phyloP scores from a whole-genome alignment of 1,284 basidiomycete species.

The Puccinia polysora region DNA sequence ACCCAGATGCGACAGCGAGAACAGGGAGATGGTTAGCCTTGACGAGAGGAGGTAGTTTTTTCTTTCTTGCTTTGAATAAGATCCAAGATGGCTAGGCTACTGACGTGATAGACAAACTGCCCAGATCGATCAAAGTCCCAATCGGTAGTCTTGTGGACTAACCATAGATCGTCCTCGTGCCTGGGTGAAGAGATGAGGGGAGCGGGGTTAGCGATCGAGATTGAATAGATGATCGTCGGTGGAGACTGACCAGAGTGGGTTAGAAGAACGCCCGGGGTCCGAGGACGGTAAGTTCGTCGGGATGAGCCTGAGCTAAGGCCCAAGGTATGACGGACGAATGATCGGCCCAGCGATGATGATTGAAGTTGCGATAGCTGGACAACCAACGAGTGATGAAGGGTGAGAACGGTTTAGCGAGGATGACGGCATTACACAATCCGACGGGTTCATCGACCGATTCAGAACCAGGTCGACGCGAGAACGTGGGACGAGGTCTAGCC shows the following conservation, averaged over 20 bases:
- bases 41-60: not conserved
- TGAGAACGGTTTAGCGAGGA: slow-evolving; percentile 54
- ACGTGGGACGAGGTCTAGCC: slow-evolving; percentile 46
- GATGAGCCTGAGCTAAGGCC: slow-evolving; percentile 54
- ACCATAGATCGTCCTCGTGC: slow-evolving; percentile 40
- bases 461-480: slow-evolving; percentile 42
- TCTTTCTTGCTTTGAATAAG: not conserved
- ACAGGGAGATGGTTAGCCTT: too few relatives aligned
- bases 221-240: not conserved
- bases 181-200: not conserved
- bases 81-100: not conserved
- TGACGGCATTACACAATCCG: slow-evolving; percentile 57
- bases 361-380: slow-evolving; percentile 54
- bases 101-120: slow-evolving; percentile 34
- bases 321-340: slow-evolving; percentile 54
- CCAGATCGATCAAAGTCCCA: slow-evolving; percentile 38
- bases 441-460: slow-evolving; percentile 50
- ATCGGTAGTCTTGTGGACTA: slow-evolving; percentile 28
- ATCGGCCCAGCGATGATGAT: slow-evolving; percentile 53
- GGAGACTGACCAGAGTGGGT: slow-evolving; percentile 54
- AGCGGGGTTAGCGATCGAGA: not conserved
- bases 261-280: slow-evolving; percentile 57
- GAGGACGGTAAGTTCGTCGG: slow-evolving; percentile 56
- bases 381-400: slow-evolving; percentile 55
- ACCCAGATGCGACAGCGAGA: not conserved